Conservation (phyloP, 805 yeast genomes). For the Pichia insulana region DNA sequence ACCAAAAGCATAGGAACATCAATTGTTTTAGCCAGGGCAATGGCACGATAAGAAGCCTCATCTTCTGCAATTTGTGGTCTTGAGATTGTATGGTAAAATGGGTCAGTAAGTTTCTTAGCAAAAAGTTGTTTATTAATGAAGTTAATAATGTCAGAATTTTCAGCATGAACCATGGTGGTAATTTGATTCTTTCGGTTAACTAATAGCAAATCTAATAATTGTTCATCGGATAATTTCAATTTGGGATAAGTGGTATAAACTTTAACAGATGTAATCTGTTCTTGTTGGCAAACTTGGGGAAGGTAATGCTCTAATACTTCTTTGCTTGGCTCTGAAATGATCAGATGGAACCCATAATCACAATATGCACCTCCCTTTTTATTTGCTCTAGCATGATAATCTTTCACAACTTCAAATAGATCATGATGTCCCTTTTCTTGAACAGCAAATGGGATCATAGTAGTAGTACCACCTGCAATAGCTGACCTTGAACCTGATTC, state of each 20-base stretch:
- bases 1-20: slow-evolving; percentile 39
- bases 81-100: slow-evolving; percentile 36
- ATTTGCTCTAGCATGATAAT: slow-evolving; percentile 12
- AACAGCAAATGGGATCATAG: slow-evolving; percentile 36
- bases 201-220: slow-evolving; percentile 30
- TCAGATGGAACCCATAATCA: slow-evolving; percentile 20
- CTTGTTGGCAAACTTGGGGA: slow-evolving; percentile 25
- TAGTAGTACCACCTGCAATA: slow-evolving; percentile 40
- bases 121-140: slow-evolving; percentile 25
- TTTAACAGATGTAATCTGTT: slow-evolving; percentile 32
- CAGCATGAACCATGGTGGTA: slow-evolving; percentile 43
- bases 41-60: slow-evolving; percentile 40
- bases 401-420: slow-evolving; percentile 22
- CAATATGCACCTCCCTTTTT: slow-evolving; percentile 13
- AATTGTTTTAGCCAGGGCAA: slow-evolving; percentile 32
- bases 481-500: slow-evolving; percentile 36
- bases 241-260: slow-evolving; percentile 38
- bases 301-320: slow-evolving; percentile 18
- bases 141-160: slow-evolving; percentile 36
- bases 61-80: slow-evolving; percentile 38
- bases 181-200: slow-evolving; percentile 33
- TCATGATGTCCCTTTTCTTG: slow-evolving; percentile 25
- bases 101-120: slow-evolving; percentile 29
- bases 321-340: slow-evolving; percentile 9
- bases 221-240: slow-evolving; percentile 31